These are phyloP conservation scores for Aphanomyces stellatus DNA, from an alignment of 352 stramenopile genomes.

Conservation along the genomic window DNA sequence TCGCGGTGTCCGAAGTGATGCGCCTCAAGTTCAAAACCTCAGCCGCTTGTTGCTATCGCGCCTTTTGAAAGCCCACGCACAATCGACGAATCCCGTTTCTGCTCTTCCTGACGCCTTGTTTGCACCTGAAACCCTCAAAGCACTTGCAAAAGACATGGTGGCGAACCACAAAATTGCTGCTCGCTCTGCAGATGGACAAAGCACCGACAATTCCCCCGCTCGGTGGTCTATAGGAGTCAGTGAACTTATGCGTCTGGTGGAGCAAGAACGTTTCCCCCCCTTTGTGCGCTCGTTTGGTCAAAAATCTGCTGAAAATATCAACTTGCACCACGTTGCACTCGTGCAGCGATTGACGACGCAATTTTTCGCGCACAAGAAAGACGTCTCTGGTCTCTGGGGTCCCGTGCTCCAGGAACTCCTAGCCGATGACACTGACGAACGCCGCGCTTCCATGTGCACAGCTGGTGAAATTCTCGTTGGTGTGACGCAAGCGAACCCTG, in stretches of 20 bases:
- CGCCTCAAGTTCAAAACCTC: slow-evolving; percentile 53
- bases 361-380: not conserved
- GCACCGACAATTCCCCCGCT: slow-evolving; percentile 49
- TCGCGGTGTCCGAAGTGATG: slow-evolving; percentile 41
- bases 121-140: slow-evolving; percentile 32
- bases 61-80: slow-evolving; percentile 42
- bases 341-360: not conserved
- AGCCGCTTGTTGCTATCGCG: slow-evolving; percentile 42
- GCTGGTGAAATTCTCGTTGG: slow-evolving; percentile 44
- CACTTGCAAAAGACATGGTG: slow-evolving; percentile 28
- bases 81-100: not conserved
- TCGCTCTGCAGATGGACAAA: slow-evolving; percentile 57
- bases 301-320: not conserved
- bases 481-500: slow-evolving; percentile 28
- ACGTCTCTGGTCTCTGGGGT: not conserved
- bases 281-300: slow-evolving; percentile 12
- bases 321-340: not conserved
- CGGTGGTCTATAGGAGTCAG: slow-evolving; percentile 72
- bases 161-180: slow-evolving; percentile 52
- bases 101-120: slow-evolving; percentile 27
- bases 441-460: slow-evolving; percentile 44
- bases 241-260: slow-evolving; percentile 30
- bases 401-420: not conserved
- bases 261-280: not conserved
- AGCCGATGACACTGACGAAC: slow-evolving; percentile 32